These are phyloP conservation scores for Cystobasidium ongulense DNA, from an alignment of 768 basidiomycete genomes.

Conservation along the genomic window DNA sequence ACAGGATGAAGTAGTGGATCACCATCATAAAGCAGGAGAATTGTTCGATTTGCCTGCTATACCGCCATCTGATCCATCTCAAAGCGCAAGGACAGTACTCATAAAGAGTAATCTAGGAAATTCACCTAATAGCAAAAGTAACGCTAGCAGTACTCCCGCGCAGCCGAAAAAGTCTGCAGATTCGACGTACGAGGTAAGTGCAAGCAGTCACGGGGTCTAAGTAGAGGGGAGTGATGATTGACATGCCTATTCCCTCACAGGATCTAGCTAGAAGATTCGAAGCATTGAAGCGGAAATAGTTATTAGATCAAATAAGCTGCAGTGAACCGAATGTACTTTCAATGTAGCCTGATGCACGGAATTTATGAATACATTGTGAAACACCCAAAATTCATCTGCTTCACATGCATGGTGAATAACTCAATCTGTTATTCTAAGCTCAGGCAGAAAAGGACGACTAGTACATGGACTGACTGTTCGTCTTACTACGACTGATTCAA, in stretches of 20 bases:
- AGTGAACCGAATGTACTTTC: neutral
- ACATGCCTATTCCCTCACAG: neutral
- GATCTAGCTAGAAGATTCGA: slow-evolving; percentile 29
- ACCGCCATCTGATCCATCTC: slow-evolving; percentile 15
- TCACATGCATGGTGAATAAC: too few relatives aligned
- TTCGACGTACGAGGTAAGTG: neutral
- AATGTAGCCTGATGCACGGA: too few relatives aligned
- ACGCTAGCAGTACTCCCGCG: neutral
- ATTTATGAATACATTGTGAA: too few relatives aligned
- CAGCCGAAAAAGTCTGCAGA: neutral
- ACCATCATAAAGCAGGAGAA: neutral
- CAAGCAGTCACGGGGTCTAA: too few relatives aligned
- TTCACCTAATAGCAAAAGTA: neutral
- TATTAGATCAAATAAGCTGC: too few relatives aligned
- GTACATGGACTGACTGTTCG: too few relatives aligned
- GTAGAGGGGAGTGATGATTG: too few relatives aligned
- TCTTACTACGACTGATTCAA: too few relatives aligned
- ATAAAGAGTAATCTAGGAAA: slow-evolving; percentile 24
- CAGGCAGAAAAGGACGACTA: too few relatives aligned
- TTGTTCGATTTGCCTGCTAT: slow-evolving; percentile 8
- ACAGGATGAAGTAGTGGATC: neutral
- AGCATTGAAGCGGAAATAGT: slow-evolving; percentile 26
- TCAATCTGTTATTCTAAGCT: too few relatives aligned
- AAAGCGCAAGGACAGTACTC: slow-evolving; percentile 17
- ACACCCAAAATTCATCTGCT: too few relatives aligned